Evolutionary conservation across 106 monocot genomes (phyloP), one percentile per base, ranked within the genome.

Genomic region (Chionographis japonica): DNA sequence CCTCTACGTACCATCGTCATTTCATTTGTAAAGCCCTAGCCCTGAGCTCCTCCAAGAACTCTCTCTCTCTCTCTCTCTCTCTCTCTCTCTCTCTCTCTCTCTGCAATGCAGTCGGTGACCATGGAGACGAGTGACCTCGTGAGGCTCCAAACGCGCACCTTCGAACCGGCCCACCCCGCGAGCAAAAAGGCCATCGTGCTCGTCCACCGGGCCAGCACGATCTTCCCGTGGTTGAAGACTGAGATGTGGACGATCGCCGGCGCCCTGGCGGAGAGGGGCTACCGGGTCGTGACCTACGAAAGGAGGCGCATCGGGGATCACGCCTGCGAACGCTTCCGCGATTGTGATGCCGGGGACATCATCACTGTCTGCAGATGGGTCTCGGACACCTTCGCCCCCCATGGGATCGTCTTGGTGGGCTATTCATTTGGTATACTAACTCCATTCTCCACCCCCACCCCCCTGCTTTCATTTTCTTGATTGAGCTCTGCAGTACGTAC

Each of bases 181-280:
- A 62, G 71, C 49, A 63, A 80, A 60, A 27, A 60, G 35, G 84
- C 73, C 51, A 63, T 94, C 52, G 88, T 95, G 53, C 88, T 95
- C 14, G 95, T 95, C 18, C 91, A 95, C 70, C 95, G 80, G 84
- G 4, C 68, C n/a, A n/a, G n/a, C n/a, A n/a, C n/a, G n/a, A n/a
- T 95, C 36, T 84, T 95, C 16, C 86, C 91, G 2, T 91, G 91
- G 14, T 91, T 71, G 68, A 91, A 95, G 77, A 91, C 80, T 35
- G 84, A 89, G 37, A 77, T 95, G 9, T 53, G 80, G 50, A 91
- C 86, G 40, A 95, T 91, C 50, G 95, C 95, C 62, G 49, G 68
- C 14, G 86, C 78, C 5, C 71, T 95, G 8, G 83, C 91, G 11
- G 80, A 80, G 67, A 74, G 59, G 12, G 91, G 91, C 4, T 84